Evolutionary conservation across 2,329 filamentous ascomycete species (phyloP), one percentile per base, ranked within the genome.

Genomic region (Diaporthe sp.): DNA sequence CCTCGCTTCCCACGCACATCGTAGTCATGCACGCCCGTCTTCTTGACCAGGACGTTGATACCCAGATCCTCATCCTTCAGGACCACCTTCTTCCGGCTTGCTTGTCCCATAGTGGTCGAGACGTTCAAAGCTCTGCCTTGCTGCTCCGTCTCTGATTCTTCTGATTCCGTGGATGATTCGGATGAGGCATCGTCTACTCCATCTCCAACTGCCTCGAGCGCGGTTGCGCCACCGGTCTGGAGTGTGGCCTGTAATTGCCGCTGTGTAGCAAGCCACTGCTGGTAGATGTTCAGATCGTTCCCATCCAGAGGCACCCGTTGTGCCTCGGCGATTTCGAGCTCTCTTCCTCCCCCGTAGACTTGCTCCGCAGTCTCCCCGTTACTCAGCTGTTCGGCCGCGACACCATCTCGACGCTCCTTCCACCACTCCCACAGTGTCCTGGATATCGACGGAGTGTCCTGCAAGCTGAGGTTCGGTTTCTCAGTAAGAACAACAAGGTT

Each of bases 111-210:
- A 0, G 94, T 94, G 0, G 94, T 93, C 0, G 96, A 96, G 8
- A 97, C 92, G 77, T 97, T 98, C 47, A 99, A 86, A 9, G 95
- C 94, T 80, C 96, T 95, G 74, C 96, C 96, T 83, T 98, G 96
- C 76, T 97, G 94, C 79, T 97, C 94, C 35, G 92, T 92, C 76
- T 98, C 96, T 0, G 95, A 96, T 76, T 97, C 95, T 78, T 98
- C 96, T 0, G 94, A 96, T 65, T 94, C 92, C 1, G 95, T 94
- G 0, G 94, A 96, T 0, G 94, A 96, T 75, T 96, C 95, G 0
- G 95, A 95, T 2, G 93, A 96, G 71, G 93, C 93, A 78, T 97
- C 96, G 77, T 97, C 95, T 22, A 93, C 93, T 7, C 92, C 91
- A 76, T 95, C 94, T 3, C 90, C 92, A 42, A 92, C 89, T 1